Base-by-base conservation (phyloP, 352 stramenopile species). In the Globisporangium alternatum region DNA sequence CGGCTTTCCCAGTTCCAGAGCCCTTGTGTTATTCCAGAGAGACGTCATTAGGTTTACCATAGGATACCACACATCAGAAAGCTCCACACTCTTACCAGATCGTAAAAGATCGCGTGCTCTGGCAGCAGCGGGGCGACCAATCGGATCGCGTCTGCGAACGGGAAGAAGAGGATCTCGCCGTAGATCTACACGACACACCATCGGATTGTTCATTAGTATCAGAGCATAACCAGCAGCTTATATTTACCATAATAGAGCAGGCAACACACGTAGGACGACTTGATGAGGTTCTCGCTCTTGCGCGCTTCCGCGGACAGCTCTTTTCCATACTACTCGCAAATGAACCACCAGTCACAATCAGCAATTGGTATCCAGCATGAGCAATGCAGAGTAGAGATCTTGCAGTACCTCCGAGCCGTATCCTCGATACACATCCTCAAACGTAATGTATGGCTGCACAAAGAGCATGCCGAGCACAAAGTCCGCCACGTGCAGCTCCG, bases 111-210 rank as follows among this genome's bases (percentile, higher is more conserved):
- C 10, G 83, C 62, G 58, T 91, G 77, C 51, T 90, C 78, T 0
- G 82, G 83, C 13, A 95, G 72, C 8, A 65, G 80, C 5, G 83
- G 73, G 17, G 80, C 78, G 33, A 93, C 69, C 63, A 68, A 91
- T 31, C 77, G 77, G 33, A 95, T 80, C 7, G 81, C 78, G 25
- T 93, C 78, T 1, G 81, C 87, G 63, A 95, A 95, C 19, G 84
- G 84, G 55, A 95, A 94, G 63, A 95, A 95, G 33, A 82, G 44
- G 53, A 95, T 92, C 64, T 95, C 87, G 19, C 87, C 87, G 51
- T 94, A 95, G 47, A 93, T 80, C 86, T 95, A 64, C 49, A 39
- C 41, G 31, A 8, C 31, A 63, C 8, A 37, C n/a, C 49, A 6
- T 45, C 19, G 19, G 19, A 25, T 13, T 49, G 43, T 15, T 1